Base-by-base conservation (phyloP, 331 rosid genomes). In the Saraca asoca region DNA sequence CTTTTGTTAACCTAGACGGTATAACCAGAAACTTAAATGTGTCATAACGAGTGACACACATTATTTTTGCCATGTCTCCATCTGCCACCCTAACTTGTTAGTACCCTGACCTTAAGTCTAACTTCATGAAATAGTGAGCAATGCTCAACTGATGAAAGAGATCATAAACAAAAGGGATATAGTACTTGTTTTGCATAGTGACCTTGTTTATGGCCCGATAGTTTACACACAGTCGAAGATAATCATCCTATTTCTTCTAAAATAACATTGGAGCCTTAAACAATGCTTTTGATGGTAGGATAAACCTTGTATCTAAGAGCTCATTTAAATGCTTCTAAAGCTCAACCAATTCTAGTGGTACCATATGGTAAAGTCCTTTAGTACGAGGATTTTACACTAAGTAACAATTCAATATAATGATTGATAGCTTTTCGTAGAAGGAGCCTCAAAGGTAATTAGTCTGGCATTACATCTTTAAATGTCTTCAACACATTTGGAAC, bases 191-290 rank as follows among this genome's bases (percentile, higher is more conserved):
- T 37, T 41, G 0, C n/a, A 60, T 31, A 39, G 50, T 60, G 31
- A 16, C 14, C 66, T 60, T 60, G 51, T 39, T 60, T 3, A 60
- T 35, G 7, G 51, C 51, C n/a, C 9, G 1, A 17, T 60, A 60
- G 35, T 60, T 5, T 5, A 60, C 12, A 9, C 51, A 60, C 0
- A 39, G 0, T 2, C 35, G 13, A 17, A 60, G 16, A 2, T 15
- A 7, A 3, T 37, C 38, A 61, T 61, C 38, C 8, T 61, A 14
- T 38, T 61, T 61, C 52, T 12, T 56, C 9, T 56, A 5, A 12
- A 56, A 56, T 13, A 56, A 33, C 17, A 33, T 4, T 12, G 7
- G 38, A 35, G n/a, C 39, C 7, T 7, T 35, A 35, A 35, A 35
- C 7, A 7, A 7, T 35, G 39, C 39, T 35, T 35, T 35, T 35